Evolutionary conservation across 2,329 filamentous ascomycete species (phyloP).

Genomic region (Teratosphaeria destructans): DNA sequence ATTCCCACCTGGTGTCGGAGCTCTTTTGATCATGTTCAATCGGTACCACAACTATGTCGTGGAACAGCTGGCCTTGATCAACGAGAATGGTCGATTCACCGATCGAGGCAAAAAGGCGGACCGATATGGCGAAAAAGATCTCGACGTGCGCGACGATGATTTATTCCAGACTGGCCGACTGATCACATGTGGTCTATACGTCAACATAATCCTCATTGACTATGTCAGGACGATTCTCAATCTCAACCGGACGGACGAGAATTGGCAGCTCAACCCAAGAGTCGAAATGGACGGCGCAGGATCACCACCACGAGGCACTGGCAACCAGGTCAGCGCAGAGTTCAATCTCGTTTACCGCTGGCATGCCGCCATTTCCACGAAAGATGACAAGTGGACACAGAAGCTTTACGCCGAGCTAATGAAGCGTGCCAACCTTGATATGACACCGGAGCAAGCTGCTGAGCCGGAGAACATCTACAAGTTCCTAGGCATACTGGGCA

Average conservation of each 20-base stretch:
- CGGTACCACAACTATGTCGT: conserved; percentile 80
- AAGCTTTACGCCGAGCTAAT: conserved; percentile 24
- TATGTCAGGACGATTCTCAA: conserved; percentile 45
- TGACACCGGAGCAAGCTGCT: conserved; percentile 12
- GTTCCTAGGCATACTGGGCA: conserved; percentile 20
- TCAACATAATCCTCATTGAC: conserved; percentile 44
- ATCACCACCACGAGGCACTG: conserved; percentile 32
- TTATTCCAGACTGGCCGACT: conserved; percentile 43
- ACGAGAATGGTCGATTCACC: conserved; percentile 69
- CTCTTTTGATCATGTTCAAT: conserved; percentile 57
- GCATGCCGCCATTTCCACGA: conserved; percentile 35
- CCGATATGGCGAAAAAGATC: conserved; percentile 21
- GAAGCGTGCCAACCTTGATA: background rate
- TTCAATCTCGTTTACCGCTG: conserved; percentile 46
- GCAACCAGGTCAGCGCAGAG: conserved; percentile 43
- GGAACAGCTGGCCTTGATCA: conserved; percentile 69
- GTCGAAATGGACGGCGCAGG: conserved; percentile 28
- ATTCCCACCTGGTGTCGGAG: conserved; percentile 59
- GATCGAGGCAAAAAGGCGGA: conserved; percentile 41
- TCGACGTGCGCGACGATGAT: conserved; percentile 34
- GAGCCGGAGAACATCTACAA: conserved; percentile 17
- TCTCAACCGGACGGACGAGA: conserved; percentile 32
- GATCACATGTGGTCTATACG: conserved; percentile 43
- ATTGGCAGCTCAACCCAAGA: conserved; percentile 36
- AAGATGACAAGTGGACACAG: conserved; percentile 38